Evolutionary conservation across 352 stramenopile genomes (phyloP).

Genomic region (Pythium volutum): DNA sequence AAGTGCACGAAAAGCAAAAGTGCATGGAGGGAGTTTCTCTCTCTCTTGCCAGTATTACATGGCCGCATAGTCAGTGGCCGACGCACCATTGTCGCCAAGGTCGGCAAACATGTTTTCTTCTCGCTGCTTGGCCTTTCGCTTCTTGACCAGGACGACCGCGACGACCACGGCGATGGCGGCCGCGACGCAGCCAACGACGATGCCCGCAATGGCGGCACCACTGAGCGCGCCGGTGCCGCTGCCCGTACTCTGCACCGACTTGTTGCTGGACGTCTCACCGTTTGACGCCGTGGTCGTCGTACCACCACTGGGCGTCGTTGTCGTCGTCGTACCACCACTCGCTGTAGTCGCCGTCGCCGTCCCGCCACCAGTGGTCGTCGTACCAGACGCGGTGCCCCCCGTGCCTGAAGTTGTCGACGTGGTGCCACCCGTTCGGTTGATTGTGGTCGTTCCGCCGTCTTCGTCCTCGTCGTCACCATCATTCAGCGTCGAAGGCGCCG

Average conservation of each 20-base stretch:
- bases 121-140: conserved; percentile 28
- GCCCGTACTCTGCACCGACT: conserved; percentile 8
- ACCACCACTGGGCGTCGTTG: not conserved
- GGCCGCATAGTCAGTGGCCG: conserved; percentile 42
- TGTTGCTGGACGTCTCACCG: conserved; percentile 19
- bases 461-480: not conserved
- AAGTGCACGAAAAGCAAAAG: no score
- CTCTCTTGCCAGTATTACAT: conserved; percentile 28
- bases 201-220: conserved; percentile 21
- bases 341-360: not conserved
- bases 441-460: not conserved
- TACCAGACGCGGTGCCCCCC: not conserved
- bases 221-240: conserved; percentile 15
- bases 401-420: not conserved
- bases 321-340: not conserved
- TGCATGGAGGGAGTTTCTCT: not conserved
- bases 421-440: not conserved
- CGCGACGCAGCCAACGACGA: conserved; percentile 28
- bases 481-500: not conserved
- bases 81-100: conserved; percentile 36
- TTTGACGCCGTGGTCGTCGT: not conserved
- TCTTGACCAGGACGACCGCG: conserved; percentile 27
- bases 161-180: conserved; percentile 22
- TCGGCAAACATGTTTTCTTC: conserved; percentile 44
- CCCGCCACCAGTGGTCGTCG: not conserved